Percentiles rank a stretch among this genome's conserved stretches.
Conservation (phyloP, 2,329 filamentous ascomycete species). For the Penicillium sp. region DNA sequence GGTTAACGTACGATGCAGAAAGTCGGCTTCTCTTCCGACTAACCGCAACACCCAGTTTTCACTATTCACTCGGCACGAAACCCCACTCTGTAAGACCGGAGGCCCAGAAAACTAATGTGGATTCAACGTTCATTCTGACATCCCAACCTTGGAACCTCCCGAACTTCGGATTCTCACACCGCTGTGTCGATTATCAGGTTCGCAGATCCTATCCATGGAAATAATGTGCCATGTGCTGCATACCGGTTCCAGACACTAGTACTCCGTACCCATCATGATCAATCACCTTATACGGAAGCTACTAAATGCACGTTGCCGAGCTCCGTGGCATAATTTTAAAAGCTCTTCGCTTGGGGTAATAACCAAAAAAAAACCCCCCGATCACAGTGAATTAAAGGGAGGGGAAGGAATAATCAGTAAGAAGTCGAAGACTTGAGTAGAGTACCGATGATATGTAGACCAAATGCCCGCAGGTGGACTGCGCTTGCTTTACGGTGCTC, state of each 20-base stretch:
- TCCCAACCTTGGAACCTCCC: not conserved
- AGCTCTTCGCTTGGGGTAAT: not conserved
- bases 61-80: too few species aligned
- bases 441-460: too few species aligned
- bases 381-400: too few species aligned
- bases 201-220: not conserved
- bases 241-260: not conserved
- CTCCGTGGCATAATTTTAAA: not conserved
- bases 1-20: too few species aligned
- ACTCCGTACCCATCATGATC: not conserved
- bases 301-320: not conserved
- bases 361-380: too few species aligned
- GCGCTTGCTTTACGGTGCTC: not conserved
- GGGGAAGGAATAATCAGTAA: too few species aligned
- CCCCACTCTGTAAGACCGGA: not conserved
- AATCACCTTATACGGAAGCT: not conserved
- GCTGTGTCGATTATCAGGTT: not conserved
- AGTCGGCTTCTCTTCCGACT: too few species aligned
- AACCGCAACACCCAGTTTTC: too few species aligned
- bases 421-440: too few species aligned
- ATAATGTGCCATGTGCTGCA: not conserved
- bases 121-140: not conserved
- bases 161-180: not conserved
- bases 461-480: too few species aligned
- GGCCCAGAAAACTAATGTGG: not conserved